phyloP scores from a whole-genome alignment of 257 asterid species.

The Solanum virginianum region DNA sequence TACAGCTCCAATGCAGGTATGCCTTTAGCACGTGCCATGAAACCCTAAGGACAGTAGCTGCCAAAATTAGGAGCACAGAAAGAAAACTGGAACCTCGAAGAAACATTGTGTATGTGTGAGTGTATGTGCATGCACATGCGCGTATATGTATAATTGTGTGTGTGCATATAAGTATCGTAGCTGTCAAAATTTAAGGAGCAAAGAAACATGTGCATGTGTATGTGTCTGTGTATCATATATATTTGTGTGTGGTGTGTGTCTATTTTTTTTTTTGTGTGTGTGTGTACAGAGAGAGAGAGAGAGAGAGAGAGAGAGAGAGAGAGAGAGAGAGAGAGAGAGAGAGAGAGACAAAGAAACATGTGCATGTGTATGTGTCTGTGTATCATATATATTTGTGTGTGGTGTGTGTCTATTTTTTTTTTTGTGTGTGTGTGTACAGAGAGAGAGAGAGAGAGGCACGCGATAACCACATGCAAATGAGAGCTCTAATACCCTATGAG shows the following conservation, averaged over 20 bases:
- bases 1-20: conserved; percentile 93
- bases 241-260: no score
- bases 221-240: no score
- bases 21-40: conserved; percentile 99
- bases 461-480: conserved; percentile 6
- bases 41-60: conserved; percentile 48
- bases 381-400: no score
- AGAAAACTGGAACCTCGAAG: not conserved
- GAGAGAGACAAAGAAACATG: not conserved
- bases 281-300: not conserved
- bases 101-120: not conserved
- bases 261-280: not conserved
- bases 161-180: no score
- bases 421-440: not conserved
- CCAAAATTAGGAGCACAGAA: not conserved
- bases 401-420: no score
- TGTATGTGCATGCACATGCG: no score
- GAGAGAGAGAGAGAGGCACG: not conserved
- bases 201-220: no score
- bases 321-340: not conserved
- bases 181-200: no score
- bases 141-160: not conserved
- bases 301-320: not conserved
- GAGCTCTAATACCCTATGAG: conserved; percentile 58
- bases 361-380: no score